A percentile compares a stretch with the other conserved stretches of the same genome.
Evolutionary conservation across 2,329 filamentous ascomycete species (phyloP).

Genomic region (Phialemoniopsis sp.): DNA sequence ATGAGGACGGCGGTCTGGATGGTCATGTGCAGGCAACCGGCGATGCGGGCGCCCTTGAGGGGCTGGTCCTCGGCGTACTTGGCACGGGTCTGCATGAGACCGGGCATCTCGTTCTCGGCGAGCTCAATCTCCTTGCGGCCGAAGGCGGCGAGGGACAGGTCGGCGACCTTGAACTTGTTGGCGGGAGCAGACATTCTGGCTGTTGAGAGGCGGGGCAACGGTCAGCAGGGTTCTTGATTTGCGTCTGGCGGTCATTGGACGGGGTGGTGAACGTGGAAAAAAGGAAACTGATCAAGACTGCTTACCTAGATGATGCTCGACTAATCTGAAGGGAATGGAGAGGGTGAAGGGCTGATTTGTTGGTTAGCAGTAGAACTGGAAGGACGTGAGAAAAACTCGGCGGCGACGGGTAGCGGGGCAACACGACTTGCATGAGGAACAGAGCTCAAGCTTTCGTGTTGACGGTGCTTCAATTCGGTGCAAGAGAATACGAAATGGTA

Average conservation of each 20-base stretch:
- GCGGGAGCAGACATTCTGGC: constrained; percentile 71
- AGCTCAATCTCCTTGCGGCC: constrained; percentile 99
- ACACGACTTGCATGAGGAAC: neutral
- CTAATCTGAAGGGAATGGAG: neutral
- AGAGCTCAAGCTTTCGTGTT: too few species aligned
- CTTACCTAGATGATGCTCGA: too few species aligned
- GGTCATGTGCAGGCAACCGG: constrained; percentile 98
- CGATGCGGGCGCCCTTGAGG: constrained; percentile 89
- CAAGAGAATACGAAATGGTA: too few species aligned
- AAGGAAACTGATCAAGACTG: too few species aligned
- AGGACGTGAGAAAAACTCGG: constrained; percentile 11
- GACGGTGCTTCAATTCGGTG: too few species aligned
- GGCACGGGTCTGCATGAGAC: constrained; percentile 88
- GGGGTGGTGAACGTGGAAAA: too few species aligned
- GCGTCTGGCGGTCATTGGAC: too few species aligned
- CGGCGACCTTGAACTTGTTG: constrained; percentile 95
- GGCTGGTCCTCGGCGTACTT: constrained; percentile 95
- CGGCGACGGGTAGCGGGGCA: constrained; percentile 6
- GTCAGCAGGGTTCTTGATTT: constrained; percentile 6
- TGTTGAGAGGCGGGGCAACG: neutral
- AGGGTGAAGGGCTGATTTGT: constrained; percentile 10
- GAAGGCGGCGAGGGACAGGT: constrained; percentile 96
- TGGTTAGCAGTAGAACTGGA: constrained; percentile 13
- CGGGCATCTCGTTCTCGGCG: constrained; percentile 94
- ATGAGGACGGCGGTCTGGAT: constrained; percentile 99